Evolutionary conservation across 2,329 filamentous ascomycete species (phyloP), one percentile per base, ranked within the genome.

Genomic region (Nemania sp.): DNA sequence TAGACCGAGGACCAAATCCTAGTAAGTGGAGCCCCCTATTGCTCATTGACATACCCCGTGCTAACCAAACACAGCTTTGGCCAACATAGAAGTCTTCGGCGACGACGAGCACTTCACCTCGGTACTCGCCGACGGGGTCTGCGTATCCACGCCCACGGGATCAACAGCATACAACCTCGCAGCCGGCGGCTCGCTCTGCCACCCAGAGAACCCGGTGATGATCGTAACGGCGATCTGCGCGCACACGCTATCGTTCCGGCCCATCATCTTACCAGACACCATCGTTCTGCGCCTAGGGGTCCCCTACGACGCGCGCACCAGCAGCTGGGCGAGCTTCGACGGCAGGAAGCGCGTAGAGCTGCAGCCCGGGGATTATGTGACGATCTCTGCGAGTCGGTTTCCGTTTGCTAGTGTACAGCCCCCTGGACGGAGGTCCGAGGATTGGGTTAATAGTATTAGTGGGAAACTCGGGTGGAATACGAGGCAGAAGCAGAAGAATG

Each of bases 321-420:
- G 85, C 63, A 92, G 89, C 34, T 99, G 94, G 93, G 94, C 92
- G n/a, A 96, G 91, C 71, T 99, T 99, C 69, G 94, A 99, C 72
- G 94, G 94, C 1, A 83, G 91, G 57, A 91, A 97, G 76, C 84
- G 91, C 74, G 75, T 90, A n/a, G 89, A 94, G 74, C 77, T 94
- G 31, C 71, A 75, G 43, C 87, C 89, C 0, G 90, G 90, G 14
- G 90, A 94, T 72, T 94, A 94, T 68, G 89, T 93, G 5, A 93
- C 89, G 1, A 88, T 94, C 57, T 90, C 87, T 61, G 90, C 90
- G 2, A 90, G 86, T 61, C 75, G 90, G 34, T 93, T 88, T 66
- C 90, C 90, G 0, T 94, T 93, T 71, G 89, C 90, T 0, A 86
- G 82, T 51, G 89, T 93, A 9, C 80, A 91, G 72, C 82, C 86